Conservation (phyloP, 805 yeast genomes). For the Nakazawaea anatomiae region DNA sequence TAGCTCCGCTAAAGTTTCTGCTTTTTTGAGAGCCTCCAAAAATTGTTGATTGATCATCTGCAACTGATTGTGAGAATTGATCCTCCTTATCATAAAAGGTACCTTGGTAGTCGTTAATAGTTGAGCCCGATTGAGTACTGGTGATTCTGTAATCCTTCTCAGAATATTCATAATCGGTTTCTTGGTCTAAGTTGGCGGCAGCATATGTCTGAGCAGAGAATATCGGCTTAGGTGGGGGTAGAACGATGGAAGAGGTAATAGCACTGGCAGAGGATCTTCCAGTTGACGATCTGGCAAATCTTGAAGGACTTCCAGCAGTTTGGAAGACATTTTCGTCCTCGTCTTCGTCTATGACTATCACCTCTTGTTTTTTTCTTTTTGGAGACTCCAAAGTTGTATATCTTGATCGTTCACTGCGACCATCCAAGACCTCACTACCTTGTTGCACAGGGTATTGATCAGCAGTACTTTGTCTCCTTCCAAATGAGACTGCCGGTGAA, state of each 20-base stretch:
- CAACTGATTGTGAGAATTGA: background rate
- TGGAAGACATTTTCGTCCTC: slow-evolving; percentile 25
- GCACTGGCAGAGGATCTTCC: slow-evolving; percentile 29
- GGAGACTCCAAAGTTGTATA: slow-evolving; percentile 73
- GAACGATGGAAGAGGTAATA: slow-evolving; percentile 27
- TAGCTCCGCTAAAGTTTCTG: background rate
- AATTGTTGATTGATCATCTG: slow-evolving; percentile 4
- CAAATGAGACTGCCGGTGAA: slow-evolving; percentile 38
- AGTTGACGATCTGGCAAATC: slow-evolving; percentile 16
- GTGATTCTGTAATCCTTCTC: slow-evolving; percentile 1
- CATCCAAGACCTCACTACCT: slow-evolving; percentile 17
- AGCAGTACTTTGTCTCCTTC: slow-evolving; percentile 19
- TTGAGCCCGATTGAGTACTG: slow-evolving; percentile 1
- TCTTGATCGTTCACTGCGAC: slow-evolving; percentile 53
- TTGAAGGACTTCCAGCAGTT: slow-evolving; percentile 17
- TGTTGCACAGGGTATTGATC: slow-evolving; percentile 6
- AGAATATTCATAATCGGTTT: background rate
- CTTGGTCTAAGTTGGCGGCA: slow-evolving; percentile 34
- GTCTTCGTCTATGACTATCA: slow-evolving; percentile 42
- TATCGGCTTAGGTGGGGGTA: slow-evolving; percentile 62
- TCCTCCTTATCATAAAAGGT: background rate
- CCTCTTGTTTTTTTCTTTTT: slow-evolving; percentile 44
- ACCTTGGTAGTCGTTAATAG: background rate
- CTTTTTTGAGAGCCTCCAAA: background rate
- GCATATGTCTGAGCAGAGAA: slow-evolving; percentile 60